Evolutionary conservation across 306 rosid species (phyloP), one percentile per base, ranked within the genome.

Genomic region (Vigna hirtella): DNA sequence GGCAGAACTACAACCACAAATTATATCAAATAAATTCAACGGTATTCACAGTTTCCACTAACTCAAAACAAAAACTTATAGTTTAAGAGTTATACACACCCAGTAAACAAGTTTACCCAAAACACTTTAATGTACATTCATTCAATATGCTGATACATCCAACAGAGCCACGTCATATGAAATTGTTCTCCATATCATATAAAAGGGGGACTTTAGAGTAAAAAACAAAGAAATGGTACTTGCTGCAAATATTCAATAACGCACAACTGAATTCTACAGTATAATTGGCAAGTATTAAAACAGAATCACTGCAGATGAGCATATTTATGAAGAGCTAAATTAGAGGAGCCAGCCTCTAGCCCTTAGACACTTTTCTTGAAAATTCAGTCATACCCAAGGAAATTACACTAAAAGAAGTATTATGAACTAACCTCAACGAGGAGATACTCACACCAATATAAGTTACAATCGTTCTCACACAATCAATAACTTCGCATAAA

Each of bases 1-100:
- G 99, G 99, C 59, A 96, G 88, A 55, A 96, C 99, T 96, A 89
- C 91, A 94, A 42, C 70, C 80, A 52, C 45, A 69, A 12, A 89
- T 51, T 20, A 74, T 30, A 67, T 77, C 51, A 66, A 62, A 84
- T 70, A 53, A 81, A 55, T n/a, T 72, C 56, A 62, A 77, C 11
- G 9, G 28, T 59, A 62, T 38, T 77, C 65, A 38, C 47, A 71
- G 24, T 38, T 58, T 53, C 45, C 14, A 64, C 74, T 57, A 65
- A 64, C 17, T 56, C 51, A 70, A 58, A 52, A 64, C 45, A 26
- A 79, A 48, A 61, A 55, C 43, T 32, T 52, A 40, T 51, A 72
- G 50, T 10, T 78, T 20, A 51, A 50, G 51, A 72, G 49, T 28
- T 28, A 73, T 28, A 58, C 36, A 32, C 50, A 61, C 30, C 66